Evolutionary conservation across 495 filamentous ascomycete genomes (phyloP).

Genomic region (Glarea lozoyensis): DNA sequence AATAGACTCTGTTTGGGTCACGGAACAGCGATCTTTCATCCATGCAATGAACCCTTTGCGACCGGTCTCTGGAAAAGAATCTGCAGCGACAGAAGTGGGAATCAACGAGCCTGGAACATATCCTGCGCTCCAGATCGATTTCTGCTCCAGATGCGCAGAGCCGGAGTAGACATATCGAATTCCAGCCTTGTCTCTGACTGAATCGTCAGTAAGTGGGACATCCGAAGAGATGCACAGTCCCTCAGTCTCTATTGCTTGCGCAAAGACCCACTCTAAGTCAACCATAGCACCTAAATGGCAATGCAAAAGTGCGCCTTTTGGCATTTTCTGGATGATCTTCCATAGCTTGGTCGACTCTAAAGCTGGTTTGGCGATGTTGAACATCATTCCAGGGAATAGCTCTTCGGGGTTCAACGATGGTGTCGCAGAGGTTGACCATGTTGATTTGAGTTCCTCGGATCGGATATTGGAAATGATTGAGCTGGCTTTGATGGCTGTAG

Average conservation of each 20-base stretch:
- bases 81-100: conserved; percentile 52
- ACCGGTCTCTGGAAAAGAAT: conserved; percentile 61
- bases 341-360: conserved; percentile 78
- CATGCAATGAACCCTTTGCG: conserved; percentile 62
- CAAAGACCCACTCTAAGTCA: conserved; percentile 67
- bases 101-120: conserved; percentile 49
- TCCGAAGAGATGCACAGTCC: conserved; percentile 61
- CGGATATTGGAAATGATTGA: conserved; percentile 70
- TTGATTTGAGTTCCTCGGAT: conserved; percentile 54
- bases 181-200: background rate
- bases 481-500: conserved; percentile 64
- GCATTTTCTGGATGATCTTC: conserved; percentile 74
- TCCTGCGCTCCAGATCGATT: conserved; percentile 49
- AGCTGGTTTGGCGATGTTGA: conserved; percentile 63
- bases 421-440: conserved; percentile 63
- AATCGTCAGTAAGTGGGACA: conserved; percentile 18
- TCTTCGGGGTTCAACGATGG: conserved; percentile 44
- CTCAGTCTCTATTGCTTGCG: conserved; percentile 56
- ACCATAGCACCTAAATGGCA: conserved; percentile 84
- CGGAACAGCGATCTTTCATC: conserved; percentile 60
- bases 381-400: conserved; percentile 80
- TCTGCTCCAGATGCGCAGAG: conserved; percentile 4
- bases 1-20: conserved; percentile 62
- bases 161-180: conserved; percentile 4
- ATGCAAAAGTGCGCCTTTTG: conserved; percentile 82